Conservation (phyloP, 2,329 filamentous ascomycete genomes). For the Trichoderma brevicompactum region DNA sequence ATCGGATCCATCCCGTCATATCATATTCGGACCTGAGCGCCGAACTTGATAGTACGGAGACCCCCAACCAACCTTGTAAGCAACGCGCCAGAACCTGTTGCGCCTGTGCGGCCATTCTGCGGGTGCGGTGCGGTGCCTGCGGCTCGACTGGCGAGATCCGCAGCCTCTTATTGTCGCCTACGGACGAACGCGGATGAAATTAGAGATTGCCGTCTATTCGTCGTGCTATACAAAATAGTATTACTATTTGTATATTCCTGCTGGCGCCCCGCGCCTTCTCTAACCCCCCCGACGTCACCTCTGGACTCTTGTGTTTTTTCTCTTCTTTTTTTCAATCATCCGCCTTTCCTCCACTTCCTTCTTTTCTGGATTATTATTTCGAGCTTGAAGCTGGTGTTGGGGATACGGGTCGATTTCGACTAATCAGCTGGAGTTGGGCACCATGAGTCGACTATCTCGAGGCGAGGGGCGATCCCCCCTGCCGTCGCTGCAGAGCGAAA, state of each 20-base stretch:
- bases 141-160: constrained; percentile 16
- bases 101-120: not conserved
- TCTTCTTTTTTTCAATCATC: not conserved
- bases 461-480: constrained; percentile 16
- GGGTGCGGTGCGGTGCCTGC: constrained; percentile 12
- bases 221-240: constrained; percentile 6
- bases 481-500: constrained; percentile 25
- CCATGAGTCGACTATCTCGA: constrained; percentile 24
- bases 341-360: no score
- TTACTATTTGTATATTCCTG: constrained; percentile 10
- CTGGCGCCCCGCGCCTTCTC: not conserved
- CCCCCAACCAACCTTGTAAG: no score
- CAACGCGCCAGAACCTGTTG: no score
- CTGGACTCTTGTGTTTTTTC: not conserved
- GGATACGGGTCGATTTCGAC: not conserved
- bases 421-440: constrained; percentile 6
- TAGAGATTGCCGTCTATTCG: not conserved
- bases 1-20: not conserved
- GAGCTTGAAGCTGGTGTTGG: not conserved
- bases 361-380: no score
- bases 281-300: constrained; percentile 7
- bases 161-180: constrained; percentile 1
- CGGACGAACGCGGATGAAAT: constrained; percentile 25
- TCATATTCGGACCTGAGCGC: not conserved
- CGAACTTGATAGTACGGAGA: no score